These are phyloP conservation scores for Phytophthora pseudosyringae DNA, from an alignment of 352 stramenopile genomes.

Conservation along the genomic window DNA sequence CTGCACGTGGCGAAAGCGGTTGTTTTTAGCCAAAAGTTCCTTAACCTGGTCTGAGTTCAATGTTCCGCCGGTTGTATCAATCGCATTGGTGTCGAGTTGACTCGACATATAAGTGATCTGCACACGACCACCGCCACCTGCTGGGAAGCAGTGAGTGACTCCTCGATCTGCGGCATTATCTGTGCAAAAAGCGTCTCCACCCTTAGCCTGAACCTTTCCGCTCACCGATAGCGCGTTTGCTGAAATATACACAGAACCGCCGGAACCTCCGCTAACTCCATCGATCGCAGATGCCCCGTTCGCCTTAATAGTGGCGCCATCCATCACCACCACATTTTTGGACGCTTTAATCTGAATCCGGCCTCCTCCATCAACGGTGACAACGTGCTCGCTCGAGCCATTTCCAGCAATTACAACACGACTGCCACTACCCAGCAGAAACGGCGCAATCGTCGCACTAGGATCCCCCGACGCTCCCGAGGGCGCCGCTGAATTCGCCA, in stretches of 20 bases:
- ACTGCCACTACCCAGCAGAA: conserved; percentile 63
- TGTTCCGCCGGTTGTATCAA: conserved; percentile 63
- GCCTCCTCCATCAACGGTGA: conserved; percentile 49
- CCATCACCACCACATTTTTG: conserved; percentile 75
- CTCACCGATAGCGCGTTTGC: conserved; percentile 56
- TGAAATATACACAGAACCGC: conserved; percentile 60
- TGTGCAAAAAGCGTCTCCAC: conserved; percentile 58
- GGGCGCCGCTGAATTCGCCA: conserved; percentile 24
- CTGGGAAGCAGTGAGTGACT: conserved; percentile 56
- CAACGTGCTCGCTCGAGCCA: conserved; percentile 9
- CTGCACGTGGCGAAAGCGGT: conserved; percentile 47
- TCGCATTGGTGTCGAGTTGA: conserved; percentile 55
- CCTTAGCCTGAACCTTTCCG: conserved; percentile 51
- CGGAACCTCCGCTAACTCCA: conserved; percentile 54
- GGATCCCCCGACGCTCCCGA: conserved; percentile 18
- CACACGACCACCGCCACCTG: conserved; percentile 67
- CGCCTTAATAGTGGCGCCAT: conserved; percentile 49
- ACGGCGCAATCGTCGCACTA: conserved; percentile 38
- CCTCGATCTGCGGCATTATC: conserved; percentile 30
- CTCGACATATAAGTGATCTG: conserved; percentile 77
- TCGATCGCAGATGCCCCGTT: conserved; percentile 53
- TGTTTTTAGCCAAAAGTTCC: conserved; percentile 32
- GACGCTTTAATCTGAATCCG: conserved; percentile 71
- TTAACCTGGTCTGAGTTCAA: conserved; percentile 29
- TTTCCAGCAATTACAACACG: conserved; percentile 16